A percentile compares a stretch with the other conserved stretches of the same genome.
phyloP scores from a whole-genome alignment of 352 stramenopile genomes.

The Globisporangium alternatum region DNA sequence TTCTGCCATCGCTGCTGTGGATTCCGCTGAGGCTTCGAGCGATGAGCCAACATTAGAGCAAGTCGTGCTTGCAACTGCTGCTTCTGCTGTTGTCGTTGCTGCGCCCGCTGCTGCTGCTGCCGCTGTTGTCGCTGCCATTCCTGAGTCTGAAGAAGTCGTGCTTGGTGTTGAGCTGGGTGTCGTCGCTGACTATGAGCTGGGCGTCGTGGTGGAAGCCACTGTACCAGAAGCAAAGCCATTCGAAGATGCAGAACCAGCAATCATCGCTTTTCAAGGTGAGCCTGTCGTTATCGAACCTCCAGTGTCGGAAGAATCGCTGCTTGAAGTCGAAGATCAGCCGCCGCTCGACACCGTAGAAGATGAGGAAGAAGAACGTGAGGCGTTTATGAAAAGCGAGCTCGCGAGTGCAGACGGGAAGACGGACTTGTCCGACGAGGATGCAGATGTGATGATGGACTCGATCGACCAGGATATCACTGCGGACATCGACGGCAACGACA shows the following conservation, averaged over 20 bases:
- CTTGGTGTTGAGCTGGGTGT: slow-evolving; percentile 34
- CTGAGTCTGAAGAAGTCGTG: slow-evolving; percentile 17
- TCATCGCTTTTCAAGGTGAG: slow-evolving; percentile 1
- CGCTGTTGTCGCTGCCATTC: slow-evolving; percentile 10
- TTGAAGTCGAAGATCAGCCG: background rate
- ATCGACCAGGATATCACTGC: slow-evolving; percentile 47
- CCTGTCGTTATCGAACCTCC: background rate
- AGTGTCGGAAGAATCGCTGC: background rate
- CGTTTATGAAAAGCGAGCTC: slow-evolving; percentile 15
- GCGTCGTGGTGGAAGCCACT: slow-evolving; percentile 24
- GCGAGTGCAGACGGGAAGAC: background rate
- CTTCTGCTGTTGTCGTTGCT: background rate
- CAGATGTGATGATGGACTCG: slow-evolving; percentile 25
- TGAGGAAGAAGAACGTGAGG: slow-evolving; percentile 7
- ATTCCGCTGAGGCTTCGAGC: background rate
- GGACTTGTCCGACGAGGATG: slow-evolving; percentile 11
- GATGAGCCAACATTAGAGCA: background rate
- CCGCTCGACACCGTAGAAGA: background rate
- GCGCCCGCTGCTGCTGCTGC: background rate
- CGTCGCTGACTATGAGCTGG: slow-evolving; percentile 36
- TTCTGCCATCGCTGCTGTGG: background rate
- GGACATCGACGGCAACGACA: slow-evolving; percentile 53
- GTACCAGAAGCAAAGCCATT: slow-evolving; percentile 13
- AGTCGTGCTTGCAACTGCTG: background rate
- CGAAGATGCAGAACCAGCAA: slow-evolving; percentile 3